Evolutionary conservation across 108 stramenopile genomes (phyloP).

Genomic region (Aurantiochytrium sp.): DNA sequence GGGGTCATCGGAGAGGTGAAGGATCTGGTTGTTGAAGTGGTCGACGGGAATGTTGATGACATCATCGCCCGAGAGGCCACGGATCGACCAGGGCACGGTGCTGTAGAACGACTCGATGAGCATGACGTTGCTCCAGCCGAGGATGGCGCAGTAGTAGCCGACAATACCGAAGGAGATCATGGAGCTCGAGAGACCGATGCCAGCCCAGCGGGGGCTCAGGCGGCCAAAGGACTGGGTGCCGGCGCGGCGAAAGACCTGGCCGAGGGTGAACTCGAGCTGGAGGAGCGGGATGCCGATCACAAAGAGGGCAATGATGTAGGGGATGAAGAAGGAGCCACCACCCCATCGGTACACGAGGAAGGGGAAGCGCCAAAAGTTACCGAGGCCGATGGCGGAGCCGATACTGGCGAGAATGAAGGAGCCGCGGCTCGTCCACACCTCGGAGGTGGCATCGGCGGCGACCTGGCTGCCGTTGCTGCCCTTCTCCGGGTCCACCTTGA

Average conservation of each 20-base stretch:
- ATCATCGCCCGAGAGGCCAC: background rate
- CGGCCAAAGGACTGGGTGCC: background rate
- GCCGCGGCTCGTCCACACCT: background rate
- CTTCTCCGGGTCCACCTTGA: background rate
- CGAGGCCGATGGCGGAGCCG: constrained; percentile 17
- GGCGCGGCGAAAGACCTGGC: background rate
- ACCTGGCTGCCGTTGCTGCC: background rate
- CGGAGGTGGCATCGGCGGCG: background rate
- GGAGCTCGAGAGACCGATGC: background rate
- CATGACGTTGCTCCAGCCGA: constrained; percentile 1
- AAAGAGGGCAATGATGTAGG: constrained; percentile 16
- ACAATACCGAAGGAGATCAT: background rate
- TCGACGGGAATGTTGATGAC: background rate
- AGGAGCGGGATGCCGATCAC: constrained; percentile 15
- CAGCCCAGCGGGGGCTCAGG: background rate
- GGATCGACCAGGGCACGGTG: background rate
- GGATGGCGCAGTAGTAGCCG: background rate
- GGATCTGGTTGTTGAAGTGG: background rate
- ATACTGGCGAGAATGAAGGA: constrained; percentile 15
- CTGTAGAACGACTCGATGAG: background rate
- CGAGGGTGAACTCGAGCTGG: background rate
- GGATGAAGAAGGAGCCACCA: constrained; percentile 20
- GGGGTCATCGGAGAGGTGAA: background rate
- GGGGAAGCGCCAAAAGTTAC: constrained; percentile 25
- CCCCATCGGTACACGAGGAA: background rate